Conservation (phyloP, 306 rosid species). For the Quercus robur region DNA sequence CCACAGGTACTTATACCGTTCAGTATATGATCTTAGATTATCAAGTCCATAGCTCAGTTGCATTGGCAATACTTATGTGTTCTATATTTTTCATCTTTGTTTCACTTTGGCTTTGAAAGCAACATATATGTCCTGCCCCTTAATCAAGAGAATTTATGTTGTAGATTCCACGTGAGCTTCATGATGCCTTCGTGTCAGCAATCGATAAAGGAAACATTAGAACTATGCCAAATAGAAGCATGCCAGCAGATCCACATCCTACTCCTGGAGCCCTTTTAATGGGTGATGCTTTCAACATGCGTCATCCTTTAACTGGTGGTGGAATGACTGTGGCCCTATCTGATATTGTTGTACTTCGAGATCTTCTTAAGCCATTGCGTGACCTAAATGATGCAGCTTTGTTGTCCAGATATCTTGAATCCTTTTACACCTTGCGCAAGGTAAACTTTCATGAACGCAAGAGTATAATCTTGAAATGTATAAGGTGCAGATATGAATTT, state of each 20-base stretch:
- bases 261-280: conserved; percentile 61
- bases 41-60: background rate
- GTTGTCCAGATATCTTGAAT: conserved; percentile 49
- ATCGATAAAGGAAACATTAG: conserved; percentile 47
- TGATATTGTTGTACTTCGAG: conserved; percentile 51
- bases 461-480: background rate
- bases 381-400: conserved; percentile 39
- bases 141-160: conserved; percentile 10
- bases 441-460: conserved; percentile 15
- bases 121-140: conserved; percentile 3
- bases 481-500: background rate
- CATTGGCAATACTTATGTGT: background rate
- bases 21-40: background rate
- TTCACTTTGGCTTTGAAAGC: background rate
- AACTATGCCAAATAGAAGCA: conserved; percentile 55
- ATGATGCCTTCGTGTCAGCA: conserved; percentile 48
- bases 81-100: background rate
- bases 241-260: conserved; percentile 50
- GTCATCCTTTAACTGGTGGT: conserved; percentile 70
- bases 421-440: conserved; percentile 58
- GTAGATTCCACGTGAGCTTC: conserved; percentile 55
- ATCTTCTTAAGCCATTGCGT: conserved; percentile 43
- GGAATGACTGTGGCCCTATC: conserved; percentile 76
- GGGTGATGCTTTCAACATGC: conserved; percentile 75
- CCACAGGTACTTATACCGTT: conserved; percentile 45